These are phyloP conservation scores for Rhizopogon vesiculosus DNA, from an alignment of 768 basidiomycete genomes.

Conservation along the genomic window DNA sequence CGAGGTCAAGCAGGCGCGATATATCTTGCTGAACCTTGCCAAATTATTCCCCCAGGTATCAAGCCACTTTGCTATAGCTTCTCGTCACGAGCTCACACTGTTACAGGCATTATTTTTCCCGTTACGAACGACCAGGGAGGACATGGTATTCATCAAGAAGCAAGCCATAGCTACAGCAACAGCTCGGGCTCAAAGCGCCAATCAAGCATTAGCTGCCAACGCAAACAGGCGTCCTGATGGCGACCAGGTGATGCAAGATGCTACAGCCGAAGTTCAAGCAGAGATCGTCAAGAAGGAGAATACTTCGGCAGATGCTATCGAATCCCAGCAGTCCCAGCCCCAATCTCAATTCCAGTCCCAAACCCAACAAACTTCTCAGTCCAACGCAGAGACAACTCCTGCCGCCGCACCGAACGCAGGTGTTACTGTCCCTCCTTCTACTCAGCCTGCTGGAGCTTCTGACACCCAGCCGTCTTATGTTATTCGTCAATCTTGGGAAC, in stretches of 20 bases:
- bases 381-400: constrained; percentile 6
- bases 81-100: constrained; percentile 5
- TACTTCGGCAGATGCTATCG: constrained; percentile 14
- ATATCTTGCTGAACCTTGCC: constrained; percentile 84
- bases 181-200: constrained; percentile 31
- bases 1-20: constrained; percentile 90
- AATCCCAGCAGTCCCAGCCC: constrained; percentile 15
- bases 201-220: constrained; percentile 20
- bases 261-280: constrained; percentile 20
- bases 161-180: constrained; percentile 33
- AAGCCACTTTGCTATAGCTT: constrained; percentile 17
- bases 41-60: constrained; percentile 86
- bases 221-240: constrained; percentile 25
- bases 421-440: not conserved
- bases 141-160: constrained; percentile 47
- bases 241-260: constrained; percentile 26
- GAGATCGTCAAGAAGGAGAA: constrained; percentile 23
- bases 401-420: constrained; percentile 13
- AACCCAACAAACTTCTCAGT: not conserved
- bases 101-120: constrained; percentile 91
- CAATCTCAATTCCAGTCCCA: not conserved
- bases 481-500: constrained; percentile 76
- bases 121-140: constrained; percentile 79
- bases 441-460: constrained; percentile 10
- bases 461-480: constrained; percentile 24